phyloP scores from a whole-genome alignment of 257 asterid genomes.

The Fraxinus americana region DNA sequence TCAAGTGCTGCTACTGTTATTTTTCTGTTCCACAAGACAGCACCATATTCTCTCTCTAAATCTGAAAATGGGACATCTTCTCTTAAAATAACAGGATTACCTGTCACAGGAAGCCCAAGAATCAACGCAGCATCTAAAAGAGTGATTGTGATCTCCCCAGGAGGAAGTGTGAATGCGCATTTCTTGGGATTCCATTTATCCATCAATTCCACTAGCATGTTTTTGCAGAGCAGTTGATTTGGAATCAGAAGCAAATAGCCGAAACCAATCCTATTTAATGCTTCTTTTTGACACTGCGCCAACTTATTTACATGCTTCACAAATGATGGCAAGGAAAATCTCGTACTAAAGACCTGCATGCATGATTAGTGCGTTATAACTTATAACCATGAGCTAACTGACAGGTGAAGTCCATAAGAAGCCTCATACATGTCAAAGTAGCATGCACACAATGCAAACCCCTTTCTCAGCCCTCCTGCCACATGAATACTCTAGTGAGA shows the following conservation, averaged over 20 bases:
- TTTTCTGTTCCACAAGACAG: constrained; percentile 25
- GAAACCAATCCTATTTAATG: constrained; percentile 26
- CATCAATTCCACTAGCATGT: constrained; percentile 29
- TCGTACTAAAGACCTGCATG: constrained; percentile 35
- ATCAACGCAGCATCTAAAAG: constrained; percentile 26
- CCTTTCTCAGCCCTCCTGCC: neutral
- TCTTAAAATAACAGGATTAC: constrained; percentile 22
- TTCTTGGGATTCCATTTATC: constrained; percentile 31
- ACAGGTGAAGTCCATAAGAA: neutral
- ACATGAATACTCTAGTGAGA: no score
- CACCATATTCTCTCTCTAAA: constrained; percentile 29
- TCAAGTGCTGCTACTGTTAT: constrained; percentile 29
- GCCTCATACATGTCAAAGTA: neutral
- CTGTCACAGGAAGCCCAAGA: constrained; percentile 29
- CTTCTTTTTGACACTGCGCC: constrained; percentile 24
- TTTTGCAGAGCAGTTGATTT: constrained; percentile 26
- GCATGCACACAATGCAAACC: neutral
- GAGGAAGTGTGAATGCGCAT: constrained; percentile 19
- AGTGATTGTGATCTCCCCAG: constrained; percentile 28
- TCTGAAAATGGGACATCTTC: constrained; percentile 26
- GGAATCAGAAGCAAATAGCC: constrained; percentile 31
- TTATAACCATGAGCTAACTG: neutral
- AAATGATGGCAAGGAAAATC: constrained; percentile 33
- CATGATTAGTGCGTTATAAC: neutral
- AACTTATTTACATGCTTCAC: constrained; percentile 28